Percentiles rank a stretch among this genome's conserved stretches.
phyloP scores from a whole-genome alignment of 208 protist species.

The Wallacemonas rigidus region DNA sequence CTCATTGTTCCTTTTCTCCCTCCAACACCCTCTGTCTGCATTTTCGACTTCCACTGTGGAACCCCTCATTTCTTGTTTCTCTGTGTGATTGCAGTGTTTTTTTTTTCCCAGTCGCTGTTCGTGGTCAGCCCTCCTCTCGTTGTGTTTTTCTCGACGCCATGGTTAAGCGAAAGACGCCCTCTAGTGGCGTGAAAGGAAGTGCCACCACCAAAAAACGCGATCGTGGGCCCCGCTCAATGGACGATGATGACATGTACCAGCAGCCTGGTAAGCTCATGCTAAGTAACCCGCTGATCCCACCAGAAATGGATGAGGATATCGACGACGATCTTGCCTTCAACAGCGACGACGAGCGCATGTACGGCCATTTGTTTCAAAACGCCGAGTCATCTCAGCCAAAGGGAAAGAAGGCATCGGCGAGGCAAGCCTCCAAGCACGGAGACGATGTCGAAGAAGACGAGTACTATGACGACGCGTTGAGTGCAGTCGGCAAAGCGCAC shows the following conservation, averaged over 20 bases:
- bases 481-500: conserved; percentile 48
- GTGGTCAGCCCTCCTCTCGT: not conserved
- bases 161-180: conserved; percentile 12
- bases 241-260: conserved; percentile 44
- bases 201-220: not conserved
- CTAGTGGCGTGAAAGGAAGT: not conserved
- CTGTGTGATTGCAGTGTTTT: not conserved
- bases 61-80: not conserved
- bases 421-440: conserved; percentile 23
- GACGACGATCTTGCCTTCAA: conserved; percentile 92
- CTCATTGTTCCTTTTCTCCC: not conserved
- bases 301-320: conserved; percentile 89
- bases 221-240: not conserved
- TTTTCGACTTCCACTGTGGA: not conserved
- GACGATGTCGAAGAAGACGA: conserved; percentile 53
- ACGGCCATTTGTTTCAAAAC: conserved; percentile 79
- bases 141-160: not conserved
- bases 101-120: not conserved
- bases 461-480: conserved; percentile 44
- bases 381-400: conserved; percentile 13
- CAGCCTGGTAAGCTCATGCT: conserved; percentile 67
- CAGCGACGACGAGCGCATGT: conserved; percentile 88
- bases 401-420: conserved; percentile 17
- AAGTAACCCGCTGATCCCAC: conserved; percentile 82
- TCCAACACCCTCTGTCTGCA: not conserved